Conservation (phyloP, 2,329 filamentous ascomycete species). For the Exophiala dermatitidis region DNA sequence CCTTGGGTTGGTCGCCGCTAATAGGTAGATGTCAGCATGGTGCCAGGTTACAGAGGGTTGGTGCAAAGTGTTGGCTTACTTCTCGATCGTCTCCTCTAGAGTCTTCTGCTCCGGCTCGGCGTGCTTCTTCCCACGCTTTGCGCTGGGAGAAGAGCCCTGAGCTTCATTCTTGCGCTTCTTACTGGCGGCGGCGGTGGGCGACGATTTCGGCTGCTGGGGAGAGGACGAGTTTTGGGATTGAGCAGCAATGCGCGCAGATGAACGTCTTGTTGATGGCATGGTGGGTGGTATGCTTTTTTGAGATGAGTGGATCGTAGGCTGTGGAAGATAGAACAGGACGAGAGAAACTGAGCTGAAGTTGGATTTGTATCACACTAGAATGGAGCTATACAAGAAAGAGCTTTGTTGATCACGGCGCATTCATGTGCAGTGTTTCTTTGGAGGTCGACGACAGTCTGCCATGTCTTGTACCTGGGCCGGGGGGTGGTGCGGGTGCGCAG, state of each 20-base stretch:
- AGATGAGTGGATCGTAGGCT: neutral
- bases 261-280: conserved; percentile 20
- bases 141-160: conserved; percentile 18
- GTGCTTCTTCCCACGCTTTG: conserved; percentile 37
- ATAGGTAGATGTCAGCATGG: conserved; percentile 7
- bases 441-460: neutral
- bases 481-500: neutral
- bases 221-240: conserved; percentile 30
- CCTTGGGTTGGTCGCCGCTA: conserved; percentile 2
- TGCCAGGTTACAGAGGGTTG: neutral
- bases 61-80: conserved; percentile 14
- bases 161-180: conserved; percentile 36
- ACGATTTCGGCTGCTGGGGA: conserved; percentile 15
- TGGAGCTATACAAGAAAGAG: too few relatives aligned
- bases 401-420: neutral
- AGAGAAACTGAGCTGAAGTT: neutral
- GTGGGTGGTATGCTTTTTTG: neutral
- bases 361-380: neutral
- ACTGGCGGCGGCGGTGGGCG: conserved; percentile 25
- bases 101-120: conserved; percentile 28
- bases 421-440: neutral
- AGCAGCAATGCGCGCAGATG: conserved; percentile 38
- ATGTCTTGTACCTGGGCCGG: neutral
- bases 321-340: neutral
- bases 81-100: conserved; percentile 27